Base-by-base conservation (phyloP, 2,329 filamentous ascomycete genomes). In the Ophiobolus disseminans region DNA sequence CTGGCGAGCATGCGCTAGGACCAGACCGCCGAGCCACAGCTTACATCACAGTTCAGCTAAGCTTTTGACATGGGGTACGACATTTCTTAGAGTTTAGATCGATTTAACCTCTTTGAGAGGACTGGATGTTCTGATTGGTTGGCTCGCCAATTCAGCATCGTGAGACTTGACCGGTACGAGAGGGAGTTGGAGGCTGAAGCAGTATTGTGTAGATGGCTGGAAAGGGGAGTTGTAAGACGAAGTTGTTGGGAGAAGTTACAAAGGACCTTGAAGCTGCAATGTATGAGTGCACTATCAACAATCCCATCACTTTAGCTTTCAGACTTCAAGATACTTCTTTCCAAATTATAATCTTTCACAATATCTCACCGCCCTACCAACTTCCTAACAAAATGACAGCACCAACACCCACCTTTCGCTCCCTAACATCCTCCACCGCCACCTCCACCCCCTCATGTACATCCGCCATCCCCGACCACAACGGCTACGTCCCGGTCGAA, bases 401-500 rank as follows among this genome's bases (percentile, higher is more conserved):
- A 16, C 31, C 55, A 42, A 63, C 60, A n/a, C 6, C 45, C 22
- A 37, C 38, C 32, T 22, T 23, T 7, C 45, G 31, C 5, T 28
- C 38, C 38, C 17, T 25, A 13, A 41, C 38, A 30, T 37, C 37
- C 3, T 38, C 54, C 2, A 48, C 52, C 8, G 40, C 49, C 19
- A 48, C 52, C 5, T 45, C 49, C 19, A 35, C 45, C 22, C 48
- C 63, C 14, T 54, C 55, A 20, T 69, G 64, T 39, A 61, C 49
- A 14, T 65, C 62, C 5, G 57, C 55, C 5, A 46, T 55, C 13
- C 65, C 65, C 9, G 64, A 48, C 17, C 50, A 47, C 37, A 47
- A 68, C 30, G 64, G 66, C 37, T 58, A 63, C 30, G 63, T 69
- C 3, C 53, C 53, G 1, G 46, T 55, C 8, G 48, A 55, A 4